Conservation (phyloP, 2,329 filamentous ascomycete genomes). For the Venturiaceae sp. region DNA sequence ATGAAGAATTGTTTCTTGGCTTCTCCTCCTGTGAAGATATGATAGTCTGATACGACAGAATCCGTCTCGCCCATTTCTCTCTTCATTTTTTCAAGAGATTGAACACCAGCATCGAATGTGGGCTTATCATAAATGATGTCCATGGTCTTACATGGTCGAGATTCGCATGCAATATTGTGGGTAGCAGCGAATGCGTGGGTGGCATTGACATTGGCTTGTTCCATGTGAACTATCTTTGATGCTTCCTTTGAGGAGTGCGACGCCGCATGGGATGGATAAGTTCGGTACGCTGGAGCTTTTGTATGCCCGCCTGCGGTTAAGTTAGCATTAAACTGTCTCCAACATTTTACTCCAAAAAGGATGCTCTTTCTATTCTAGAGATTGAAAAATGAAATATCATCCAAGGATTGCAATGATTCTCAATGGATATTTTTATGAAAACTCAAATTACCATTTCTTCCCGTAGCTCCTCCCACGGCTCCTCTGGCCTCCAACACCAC, state of each 20-base stretch:
- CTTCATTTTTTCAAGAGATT: conserved; percentile 26
- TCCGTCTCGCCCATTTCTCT: conserved; percentile 33
- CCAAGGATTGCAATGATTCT: no score
- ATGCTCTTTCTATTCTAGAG: no score
- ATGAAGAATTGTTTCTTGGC: conserved; percentile 29
- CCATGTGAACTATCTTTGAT: conserved; percentile 29
- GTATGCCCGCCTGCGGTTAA: conserved; percentile 31
- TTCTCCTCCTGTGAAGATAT: conserved; percentile 32
- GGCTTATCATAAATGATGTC: conserved; percentile 46
- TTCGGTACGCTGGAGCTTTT: conserved; percentile 40
- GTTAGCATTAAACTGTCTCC: no score
- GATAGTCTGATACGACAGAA: conserved; percentile 31
- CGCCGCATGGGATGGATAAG: conserved; percentile 38
- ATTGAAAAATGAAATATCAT: no score
- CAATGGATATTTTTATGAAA: not conserved
- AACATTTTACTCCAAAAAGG: no score
- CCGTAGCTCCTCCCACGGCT: conserved; percentile 74
- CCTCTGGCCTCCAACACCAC: conserved; percentile 70
- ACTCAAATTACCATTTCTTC: conserved; percentile 30
- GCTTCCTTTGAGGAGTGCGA: conserved; percentile 40
- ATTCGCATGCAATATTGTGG: conserved; percentile 37
- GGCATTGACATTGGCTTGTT: conserved; percentile 38
- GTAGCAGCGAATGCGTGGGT: conserved; percentile 44
- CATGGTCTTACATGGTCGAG: conserved; percentile 41
- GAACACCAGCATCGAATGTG: not conserved